Evolutionary conservation across 2,329 filamentous ascomycete species (phyloP).

Genomic region (Bipolaris oryzae): DNA sequence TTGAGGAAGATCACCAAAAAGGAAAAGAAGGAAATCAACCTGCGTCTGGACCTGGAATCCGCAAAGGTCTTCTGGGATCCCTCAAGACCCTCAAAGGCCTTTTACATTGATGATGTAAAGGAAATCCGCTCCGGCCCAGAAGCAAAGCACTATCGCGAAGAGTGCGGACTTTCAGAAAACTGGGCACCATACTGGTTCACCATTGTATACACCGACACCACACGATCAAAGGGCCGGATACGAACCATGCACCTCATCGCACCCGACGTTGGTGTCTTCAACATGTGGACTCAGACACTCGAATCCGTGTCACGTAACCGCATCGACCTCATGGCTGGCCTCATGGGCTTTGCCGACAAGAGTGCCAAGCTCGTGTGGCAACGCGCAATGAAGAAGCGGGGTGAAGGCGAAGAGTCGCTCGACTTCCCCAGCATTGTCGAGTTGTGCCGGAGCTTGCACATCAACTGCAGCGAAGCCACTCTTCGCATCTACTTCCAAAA

Average conservation of each 20-base stretch:
- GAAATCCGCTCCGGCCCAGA: conserved; percentile 85
- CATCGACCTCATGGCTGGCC: conserved; percentile 85
- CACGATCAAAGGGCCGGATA: conserved; percentile 73
- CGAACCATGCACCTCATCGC: conserved; percentile 91
- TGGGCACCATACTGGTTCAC: conserved; percentile 82
- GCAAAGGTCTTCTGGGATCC: conserved; percentile 90
- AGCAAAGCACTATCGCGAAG: conserved; percentile 85
- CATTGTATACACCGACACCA: conserved; percentile 81
- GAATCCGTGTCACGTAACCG: conserved; percentile 84
- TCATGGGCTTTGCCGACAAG: conserved; percentile 77
- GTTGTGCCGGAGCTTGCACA: conserved; percentile 87
- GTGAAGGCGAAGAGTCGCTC: conserved; percentile 69
- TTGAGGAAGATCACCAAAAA: conserved; percentile 88
- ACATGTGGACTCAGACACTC: conserved; percentile 82
- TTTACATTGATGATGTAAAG: conserved; percentile 94
- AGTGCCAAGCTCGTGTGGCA: conserved; percentile 86
- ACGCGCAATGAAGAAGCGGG: conserved; percentile 75
- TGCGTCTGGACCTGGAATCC: conserved; percentile 80
- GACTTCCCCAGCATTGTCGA: conserved; percentile 79
- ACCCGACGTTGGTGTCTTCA: conserved; percentile 71
- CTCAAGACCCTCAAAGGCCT: conserved; percentile 76
- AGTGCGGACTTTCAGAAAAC: conserved; percentile 72
- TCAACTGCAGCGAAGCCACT: conserved; percentile 80
- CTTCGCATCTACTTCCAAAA: conserved; percentile 75
- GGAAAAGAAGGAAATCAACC: conserved; percentile 71